Evolutionary conservation across 495 filamentous ascomycete genomes (phyloP).

Genomic region (Thermochaetoides thermophila): DNA sequence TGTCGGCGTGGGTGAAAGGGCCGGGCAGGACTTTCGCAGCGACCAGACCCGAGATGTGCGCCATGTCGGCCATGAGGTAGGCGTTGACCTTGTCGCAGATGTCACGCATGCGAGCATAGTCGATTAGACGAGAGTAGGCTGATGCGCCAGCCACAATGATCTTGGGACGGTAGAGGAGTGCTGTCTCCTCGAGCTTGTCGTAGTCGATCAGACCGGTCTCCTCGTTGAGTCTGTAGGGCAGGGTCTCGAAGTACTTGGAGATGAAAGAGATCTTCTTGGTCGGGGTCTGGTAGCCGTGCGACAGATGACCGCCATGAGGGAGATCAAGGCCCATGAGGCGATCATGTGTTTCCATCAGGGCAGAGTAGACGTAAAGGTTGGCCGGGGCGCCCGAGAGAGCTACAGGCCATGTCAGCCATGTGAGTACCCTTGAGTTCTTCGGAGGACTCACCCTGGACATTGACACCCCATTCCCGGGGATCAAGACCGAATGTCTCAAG

Average conservation of each 20-base stretch:
- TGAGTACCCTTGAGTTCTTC: neutral
- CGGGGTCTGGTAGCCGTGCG: slow-evolving; percentile 94
- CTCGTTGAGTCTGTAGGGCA: slow-evolving; percentile 86
- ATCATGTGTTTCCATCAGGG: slow-evolving; percentile 80
- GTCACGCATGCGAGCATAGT: slow-evolving; percentile 74
- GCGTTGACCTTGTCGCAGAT: slow-evolving; percentile 84
- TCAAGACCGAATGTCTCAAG: slow-evolving; percentile 73
- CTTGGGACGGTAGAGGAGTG: slow-evolving; percentile 80
- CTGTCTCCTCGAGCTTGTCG: slow-evolving; percentile 69
- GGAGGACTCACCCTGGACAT: slow-evolving; percentile 69
- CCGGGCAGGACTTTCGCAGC: slow-evolving; percentile 79
- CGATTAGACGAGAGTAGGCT: slow-evolving; percentile 86
- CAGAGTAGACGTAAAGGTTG: slow-evolving; percentile 91
- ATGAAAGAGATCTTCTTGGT: slow-evolving; percentile 97
- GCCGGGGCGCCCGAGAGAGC: slow-evolving; percentile 91
- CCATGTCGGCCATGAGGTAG: slow-evolving; percentile 90
- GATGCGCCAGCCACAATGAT: slow-evolving; percentile 90
- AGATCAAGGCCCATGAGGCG: slow-evolving; percentile 95
- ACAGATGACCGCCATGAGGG: slow-evolving; percentile 91
- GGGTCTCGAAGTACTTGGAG: slow-evolving; percentile 96
- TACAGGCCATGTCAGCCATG: slow-evolving; percentile 20
- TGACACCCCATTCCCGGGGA: slow-evolving; percentile 88
- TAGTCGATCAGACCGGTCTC: slow-evolving; percentile 91
- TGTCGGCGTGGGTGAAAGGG: slow-evolving; percentile 79
- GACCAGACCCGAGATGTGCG: slow-evolving; percentile 91